phyloP scores from a whole-genome alignment of 2,329 filamentous ascomycete species.

The Ascomycota sp. region DNA sequence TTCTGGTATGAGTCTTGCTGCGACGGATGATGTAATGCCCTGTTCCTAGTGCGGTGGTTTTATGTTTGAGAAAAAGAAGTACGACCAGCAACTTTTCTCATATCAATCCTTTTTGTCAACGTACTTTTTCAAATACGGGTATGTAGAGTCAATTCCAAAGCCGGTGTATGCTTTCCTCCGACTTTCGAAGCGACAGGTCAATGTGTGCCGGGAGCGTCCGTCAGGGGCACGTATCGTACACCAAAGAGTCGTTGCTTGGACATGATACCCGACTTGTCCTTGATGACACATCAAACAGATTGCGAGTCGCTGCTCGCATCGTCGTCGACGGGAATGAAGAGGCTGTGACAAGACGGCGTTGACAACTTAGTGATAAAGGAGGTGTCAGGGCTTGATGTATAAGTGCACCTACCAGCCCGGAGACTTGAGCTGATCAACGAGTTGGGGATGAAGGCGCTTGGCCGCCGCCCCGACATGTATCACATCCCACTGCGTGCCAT shows the following conservation, averaged over 20 bases:
- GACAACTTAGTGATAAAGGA: not conserved
- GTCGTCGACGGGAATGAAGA: slow-evolving; percentile 61
- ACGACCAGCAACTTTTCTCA: no score
- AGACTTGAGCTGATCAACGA: slow-evolving; percentile 57
- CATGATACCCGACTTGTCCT: slow-evolving; percentile 42
- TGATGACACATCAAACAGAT: slow-evolving; percentile 56
- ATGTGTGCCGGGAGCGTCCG: slow-evolving; percentile 34
- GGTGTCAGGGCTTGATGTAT: no score
- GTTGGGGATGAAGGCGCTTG: slow-evolving; percentile 43
- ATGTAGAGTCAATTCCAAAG: not conserved
- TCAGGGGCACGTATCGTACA: slow-evolving; percentile 60
- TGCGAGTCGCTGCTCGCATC: slow-evolving; percentile 27
- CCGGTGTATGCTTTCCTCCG: not conserved
- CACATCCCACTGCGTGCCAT: slow-evolving; percentile 53
- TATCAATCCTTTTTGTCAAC: no score
- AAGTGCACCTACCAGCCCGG: slow-evolving; percentile 40
- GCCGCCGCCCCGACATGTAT: slow-evolving; percentile 92
- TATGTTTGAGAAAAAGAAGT: no score
- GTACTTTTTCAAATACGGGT: no score
- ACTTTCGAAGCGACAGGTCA: not conserved
- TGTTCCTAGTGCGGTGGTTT: no score
- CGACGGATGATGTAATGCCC: no score
- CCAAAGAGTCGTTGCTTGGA: slow-evolving; percentile 42
- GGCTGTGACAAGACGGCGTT: slow-evolving; percentile 14
- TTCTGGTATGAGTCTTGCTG: no score